Percentiles rank a stretch among this genome's conserved stretches.
Evolutionary conservation across 192 early-diverging fungal species (phyloP).

Genomic region (Linderina pennispora): DNA sequence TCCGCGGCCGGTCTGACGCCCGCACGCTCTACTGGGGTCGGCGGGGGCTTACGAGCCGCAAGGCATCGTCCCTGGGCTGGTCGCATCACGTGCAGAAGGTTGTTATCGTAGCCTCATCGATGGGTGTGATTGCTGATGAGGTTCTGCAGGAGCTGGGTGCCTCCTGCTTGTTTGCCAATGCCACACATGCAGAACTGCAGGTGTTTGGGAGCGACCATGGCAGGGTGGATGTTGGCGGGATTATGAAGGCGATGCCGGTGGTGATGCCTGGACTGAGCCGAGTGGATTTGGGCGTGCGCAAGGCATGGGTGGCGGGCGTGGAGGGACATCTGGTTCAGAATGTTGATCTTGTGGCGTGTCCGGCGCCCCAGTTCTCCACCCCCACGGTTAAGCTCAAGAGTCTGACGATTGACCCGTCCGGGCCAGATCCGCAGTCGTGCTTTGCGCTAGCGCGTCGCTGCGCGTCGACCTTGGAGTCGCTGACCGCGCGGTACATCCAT

Average conservation of each 20-base stretch:
- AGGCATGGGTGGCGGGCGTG: no score
- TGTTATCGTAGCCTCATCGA: background rate
- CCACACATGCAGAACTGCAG: slow-evolving; percentile 8
- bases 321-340: no score
- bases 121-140: background rate
- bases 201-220: background rate
- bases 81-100: slow-evolving; percentile 1
- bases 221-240: background rate
- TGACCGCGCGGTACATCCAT: slow-evolving; percentile 7
- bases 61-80: slow-evolving; percentile 19
- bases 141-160: background rate
- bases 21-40: slow-evolving; percentile 12
- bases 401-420: background rate
- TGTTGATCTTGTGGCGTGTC: no score
- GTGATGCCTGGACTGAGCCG: no score
- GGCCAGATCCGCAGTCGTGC: background rate
- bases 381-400: background rate
- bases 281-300: no score
- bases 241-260: background rate
- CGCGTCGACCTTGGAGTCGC: slow-evolving; percentile 3
- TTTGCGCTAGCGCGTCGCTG: background rate
- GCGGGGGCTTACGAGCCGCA: slow-evolving; percentile 10
- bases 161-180: slow-evolving; percentile 1
- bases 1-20: slow-evolving; percentile 3
- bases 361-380: no score